Evolutionary conservation across 1,284 basidiomycete genomes (phyloP), one percentile per base, ranked within the genome.

Genomic region (Amylostereum areolatum): DNA sequence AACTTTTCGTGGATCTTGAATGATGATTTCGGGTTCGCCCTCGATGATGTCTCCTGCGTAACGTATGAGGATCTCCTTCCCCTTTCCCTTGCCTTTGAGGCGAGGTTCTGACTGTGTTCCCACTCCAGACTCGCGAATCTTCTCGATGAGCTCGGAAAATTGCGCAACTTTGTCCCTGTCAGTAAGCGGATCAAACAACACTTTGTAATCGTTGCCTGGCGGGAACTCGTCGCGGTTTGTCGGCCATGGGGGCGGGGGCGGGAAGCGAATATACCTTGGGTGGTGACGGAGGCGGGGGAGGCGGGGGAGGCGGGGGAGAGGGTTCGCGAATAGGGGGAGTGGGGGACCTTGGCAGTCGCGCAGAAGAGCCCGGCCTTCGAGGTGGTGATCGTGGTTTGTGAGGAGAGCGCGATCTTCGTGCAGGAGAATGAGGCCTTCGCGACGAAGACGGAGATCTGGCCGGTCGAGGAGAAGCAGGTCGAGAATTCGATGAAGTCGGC

Each of bases 1-100:
- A 36, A 66, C 74, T 57, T 68, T 76, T 53, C 85, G 67, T 11
- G 85, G 84, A 68, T 89, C 85, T 36, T 59, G 61, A n/a, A 73
- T 63, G 9, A 72, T 62, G 3, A 72, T 60, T 47, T 71, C 64
- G 37, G 63, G 56, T 52, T 78, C 78, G 27, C 72, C 74, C 9
- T 69, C 70, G 27, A 81, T 65, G 0, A 77, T 72, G 57, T 81
- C 75, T 0, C 85, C 85, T 40, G 77, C 73, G 54, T 72, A 83
- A 43, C 85, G 64, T 4, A 69, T 60, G 45, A 87, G 61, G 37
- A 70, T 66, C 62, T 85, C 81, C 61, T 78, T 81, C 7, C 78
- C 81, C 55, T 81, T 81, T 6, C 71, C 77, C 59, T 83, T 85
- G 5, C 79, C 78, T 52, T 73, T 77, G 11, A 84, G 72, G 49